Evolutionary conservation across 805 yeast genomes (phyloP), one percentile per base, ranked within the genome.

Genomic region (Saccharomyces jurei): DNA sequence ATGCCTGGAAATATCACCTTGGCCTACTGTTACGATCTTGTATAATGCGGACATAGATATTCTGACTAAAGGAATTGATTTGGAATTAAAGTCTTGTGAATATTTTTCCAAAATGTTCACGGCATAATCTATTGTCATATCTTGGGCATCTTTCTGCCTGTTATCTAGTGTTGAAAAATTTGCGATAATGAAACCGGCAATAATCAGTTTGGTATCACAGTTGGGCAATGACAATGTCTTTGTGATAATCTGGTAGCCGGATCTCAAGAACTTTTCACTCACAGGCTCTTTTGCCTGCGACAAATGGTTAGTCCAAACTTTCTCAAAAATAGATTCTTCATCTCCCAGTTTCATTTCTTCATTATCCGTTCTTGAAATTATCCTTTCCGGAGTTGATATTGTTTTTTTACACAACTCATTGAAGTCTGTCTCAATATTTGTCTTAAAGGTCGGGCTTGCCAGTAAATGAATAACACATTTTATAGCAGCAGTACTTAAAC

Each of bases 371-470:
- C 58, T 56, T 1, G 54, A 21, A 22, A 57, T 57, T 2, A 54
- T 58, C 1, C 47, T 21, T 4, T 57, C n/a, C 1, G 55, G 50
- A 6, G 69, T 52, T 3, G 50, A 25, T 14, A 52, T 52, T 10
- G 47, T 44, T 29, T 58, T 32, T 22, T 60, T 48, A 8, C 50
- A 57, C 2, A 74, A 52, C 0, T 52, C 49, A 1, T 60, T 50
- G 30, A 74, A 60, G 48, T 79, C 72, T 0, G 69, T 63, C 63
- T 85, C 91, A 11, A 84, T 58, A 1, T 62, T 59, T 0, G 88
- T 77, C 60, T 71, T 80, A 62, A 75, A 79, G 0, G 86, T 78
- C 6, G 88, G 87, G 9, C 77, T 72, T 9, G 64, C 61, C 29
- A 82, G 64, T 11, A 82, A 58, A 54, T 76, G 77, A 2, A 58